Evolutionary conservation across 768 basidiomycete species (phyloP), one percentile per base, ranked within the genome.

Genomic region (Phaeolepiota aurea): DNA sequence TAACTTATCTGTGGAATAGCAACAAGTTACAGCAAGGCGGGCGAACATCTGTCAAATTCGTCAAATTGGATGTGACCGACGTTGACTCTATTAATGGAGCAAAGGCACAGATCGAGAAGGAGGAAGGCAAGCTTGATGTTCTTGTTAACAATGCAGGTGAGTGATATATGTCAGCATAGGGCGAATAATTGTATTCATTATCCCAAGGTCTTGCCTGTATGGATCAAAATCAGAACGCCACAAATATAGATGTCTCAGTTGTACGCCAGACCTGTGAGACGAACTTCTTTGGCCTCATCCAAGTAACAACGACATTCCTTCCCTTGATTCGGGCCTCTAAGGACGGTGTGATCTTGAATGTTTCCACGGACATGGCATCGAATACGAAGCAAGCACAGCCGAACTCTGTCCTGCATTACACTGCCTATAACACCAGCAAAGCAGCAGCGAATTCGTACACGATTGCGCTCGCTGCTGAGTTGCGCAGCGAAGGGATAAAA

Each of bases 391-490:
- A 65, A 49, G 59, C 69, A 4, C 43, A 48, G 15, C 39, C 58
- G 2, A 47, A 62, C 20, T 48, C 57, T 2, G 11, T 30, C 16
- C 44, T 64, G 11, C 65, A 69, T 48, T 40, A 59, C 15, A 59
- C 64, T 19, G 69, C 69, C 5, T 85, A 84, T 53, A 83, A 83
- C 48, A 77, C 81, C 1, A 79, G 76, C 45, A 85, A 85, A 61
- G 81, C 76, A 0, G 84, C 83, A 5, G 76, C 74, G 0, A 76
- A 79, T 34, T 71, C 72, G 32, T 73, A 84, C 37, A 62, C 69
- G 0, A 77, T 75, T 43, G 74, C 72, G 1, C 61, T 85, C n/a
- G 77, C 82, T 1, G 68, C 74, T 12, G 80, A 83, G 55, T 68
- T 83, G 62, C 68, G 66, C 2, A 48, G 55, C 14, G 62, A 68